These are phyloP conservation scores for Colletotrichum higginsianum DNA, from an alignment of 2,329 filamentous ascomycete genomes.

Conservation along the genomic window DNA sequence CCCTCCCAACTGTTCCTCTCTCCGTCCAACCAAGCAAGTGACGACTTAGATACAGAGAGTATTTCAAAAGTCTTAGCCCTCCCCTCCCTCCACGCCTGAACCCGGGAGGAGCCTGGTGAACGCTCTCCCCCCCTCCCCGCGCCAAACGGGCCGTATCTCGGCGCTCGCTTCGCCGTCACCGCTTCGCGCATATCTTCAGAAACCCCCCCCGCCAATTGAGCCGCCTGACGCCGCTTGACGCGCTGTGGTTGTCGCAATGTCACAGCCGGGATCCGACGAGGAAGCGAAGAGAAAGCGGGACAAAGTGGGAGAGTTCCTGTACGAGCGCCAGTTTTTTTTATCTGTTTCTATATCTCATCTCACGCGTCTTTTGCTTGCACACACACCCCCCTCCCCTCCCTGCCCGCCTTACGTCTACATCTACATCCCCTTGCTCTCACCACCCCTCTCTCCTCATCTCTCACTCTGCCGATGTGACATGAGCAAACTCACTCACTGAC, in stretches of 20 bases:
- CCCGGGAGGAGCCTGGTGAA: neutral
- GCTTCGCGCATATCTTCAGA: neutral
- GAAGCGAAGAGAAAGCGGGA: conserved; percentile 50
- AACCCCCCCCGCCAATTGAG: neutral
- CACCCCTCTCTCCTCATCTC: neutral
- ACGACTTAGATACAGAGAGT: neutral
- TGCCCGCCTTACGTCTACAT: conserved; percentile 6
- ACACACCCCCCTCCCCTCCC: neutral
- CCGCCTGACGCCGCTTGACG: neutral
- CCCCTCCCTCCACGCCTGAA: neutral
- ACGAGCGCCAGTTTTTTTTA: conserved; percentile 44
- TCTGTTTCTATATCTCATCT: neutral
- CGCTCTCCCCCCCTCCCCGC: neutral
- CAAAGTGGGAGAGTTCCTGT: conserved; percentile 53
- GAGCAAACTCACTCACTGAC: conserved; percentile 34
- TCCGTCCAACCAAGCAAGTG: neutral
- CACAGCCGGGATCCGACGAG: conserved; percentile 39
- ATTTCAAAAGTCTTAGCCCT: neutral
- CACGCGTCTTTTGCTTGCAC: neutral
- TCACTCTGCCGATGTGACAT: neutral
- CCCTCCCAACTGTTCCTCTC: neutral
- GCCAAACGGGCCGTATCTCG: conserved; percentile 4
- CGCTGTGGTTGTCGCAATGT: conserved; percentile 20
- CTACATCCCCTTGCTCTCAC: neutral
- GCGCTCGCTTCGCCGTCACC: neutral